Evolutionary conservation across 768 basidiomycete species (phyloP).

Genomic region (Sarcodon aspratus): DNA sequence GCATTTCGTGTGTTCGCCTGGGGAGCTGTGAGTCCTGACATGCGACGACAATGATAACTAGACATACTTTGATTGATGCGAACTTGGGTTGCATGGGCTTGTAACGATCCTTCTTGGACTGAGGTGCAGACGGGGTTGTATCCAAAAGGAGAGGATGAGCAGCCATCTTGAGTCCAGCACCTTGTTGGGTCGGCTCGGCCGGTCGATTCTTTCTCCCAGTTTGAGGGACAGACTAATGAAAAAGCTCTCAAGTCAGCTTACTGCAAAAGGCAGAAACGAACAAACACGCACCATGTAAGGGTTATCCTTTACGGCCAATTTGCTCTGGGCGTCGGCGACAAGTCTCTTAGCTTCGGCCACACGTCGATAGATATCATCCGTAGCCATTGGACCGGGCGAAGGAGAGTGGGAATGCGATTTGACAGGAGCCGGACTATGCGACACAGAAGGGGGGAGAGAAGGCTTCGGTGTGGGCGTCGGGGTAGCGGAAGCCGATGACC

Average conservation of each 20-base stretch:
- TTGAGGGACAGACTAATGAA: constrained; percentile 38
- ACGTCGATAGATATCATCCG: constrained; percentile 56
- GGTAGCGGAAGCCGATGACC: constrained; percentile 8
- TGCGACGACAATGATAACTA: neutral
- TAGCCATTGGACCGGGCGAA: constrained; percentile 31
- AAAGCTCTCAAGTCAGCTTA: neutral
- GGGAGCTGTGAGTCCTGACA: neutral
- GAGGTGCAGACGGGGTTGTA: constrained; percentile 40
- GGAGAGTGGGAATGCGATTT: constrained; percentile 10
- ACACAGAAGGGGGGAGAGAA: constrained; percentile 14
- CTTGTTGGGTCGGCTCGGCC: constrained; percentile 61
- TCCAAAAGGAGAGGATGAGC: constrained; percentile 83
- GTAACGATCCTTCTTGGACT: constrained; percentile 84
- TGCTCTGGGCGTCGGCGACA: constrained; percentile 74
- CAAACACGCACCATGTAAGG: constrained; percentile 68
- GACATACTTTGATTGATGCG: constrained; percentile 75
- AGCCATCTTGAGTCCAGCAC: constrained; percentile 81
- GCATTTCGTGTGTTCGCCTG: constrained; percentile 72
- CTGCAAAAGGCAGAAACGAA: neutral
- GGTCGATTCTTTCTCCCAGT: constrained; percentile 40
- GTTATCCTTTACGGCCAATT: constrained; percentile 66
- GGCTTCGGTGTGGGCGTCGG: constrained; percentile 12
- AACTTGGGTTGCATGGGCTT: constrained; percentile 99
- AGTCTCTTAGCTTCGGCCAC: constrained; percentile 82
- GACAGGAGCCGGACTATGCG: constrained; percentile 13